Conservation (phyloP, 2,329 filamentous ascomycete genomes). For the Aplosporella prunicola region DNA sequence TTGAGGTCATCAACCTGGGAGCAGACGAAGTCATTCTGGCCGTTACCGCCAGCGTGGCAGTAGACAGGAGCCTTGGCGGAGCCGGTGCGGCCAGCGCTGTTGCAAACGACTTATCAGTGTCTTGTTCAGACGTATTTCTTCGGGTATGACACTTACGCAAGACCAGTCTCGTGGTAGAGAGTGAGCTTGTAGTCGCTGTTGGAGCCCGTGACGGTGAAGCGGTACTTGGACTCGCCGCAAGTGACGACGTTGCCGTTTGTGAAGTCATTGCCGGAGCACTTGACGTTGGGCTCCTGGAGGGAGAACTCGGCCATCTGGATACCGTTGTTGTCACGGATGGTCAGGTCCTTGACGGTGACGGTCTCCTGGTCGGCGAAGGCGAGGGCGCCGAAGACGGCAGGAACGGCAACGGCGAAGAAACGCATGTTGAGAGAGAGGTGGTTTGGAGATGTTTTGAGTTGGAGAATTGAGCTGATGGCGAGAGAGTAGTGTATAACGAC, state of each 20-base stretch:
- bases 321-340: constrained; percentile 1
- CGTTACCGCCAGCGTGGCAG: constrained; percentile 8
- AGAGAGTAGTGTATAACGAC: no score
- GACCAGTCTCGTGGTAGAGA: constrained; percentile 1
- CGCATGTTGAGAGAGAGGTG: constrained; percentile 6
- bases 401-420: constrained; percentile 1
- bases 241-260: neutral
- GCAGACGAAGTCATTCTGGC: constrained; percentile 8
- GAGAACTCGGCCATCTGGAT: neutral
- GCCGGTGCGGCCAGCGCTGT: constrained; percentile 1
- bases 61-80: constrained; percentile 1
- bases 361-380: neutral
- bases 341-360: constrained; percentile 2
- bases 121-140: no score
- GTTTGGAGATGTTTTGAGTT: constrained; percentile 2
- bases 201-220: constrained; percentile 1
- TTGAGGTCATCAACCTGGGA: no score
- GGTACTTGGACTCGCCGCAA: constrained; percentile 3
- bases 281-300: constrained; percentile 2
- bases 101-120: no score
- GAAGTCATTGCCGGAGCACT: neutral
- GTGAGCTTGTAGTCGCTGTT: constrained; percentile 2
- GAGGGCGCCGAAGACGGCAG: constrained; percentile 1
- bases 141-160: constrained; percentile 5
- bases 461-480: no score